Conservation (phyloP, 2,329 filamentous ascomycete species). For the Phymatotrichopsis omnivora region DNA sequence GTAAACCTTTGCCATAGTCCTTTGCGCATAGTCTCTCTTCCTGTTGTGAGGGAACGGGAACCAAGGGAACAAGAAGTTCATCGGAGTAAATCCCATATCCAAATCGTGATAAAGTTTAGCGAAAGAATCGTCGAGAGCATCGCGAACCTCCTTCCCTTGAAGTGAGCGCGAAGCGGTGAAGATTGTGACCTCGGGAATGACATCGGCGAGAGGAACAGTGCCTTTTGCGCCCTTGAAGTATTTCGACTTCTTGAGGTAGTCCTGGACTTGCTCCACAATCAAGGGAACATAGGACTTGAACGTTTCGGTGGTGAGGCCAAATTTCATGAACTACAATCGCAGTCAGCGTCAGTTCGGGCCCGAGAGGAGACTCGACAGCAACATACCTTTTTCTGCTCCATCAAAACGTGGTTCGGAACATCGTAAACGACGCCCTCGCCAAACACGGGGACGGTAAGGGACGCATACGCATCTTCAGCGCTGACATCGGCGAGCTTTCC, state of each 20-base stretch:
- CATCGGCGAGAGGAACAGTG: slow-evolving; percentile 51
- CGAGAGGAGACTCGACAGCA: background rate
- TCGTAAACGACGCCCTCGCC: slow-evolving; percentile 74
- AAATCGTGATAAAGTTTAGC: slow-evolving; percentile 70
- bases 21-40: slow-evolving; percentile 58
- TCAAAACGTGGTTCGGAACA: slow-evolving; percentile 71
- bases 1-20: slow-evolving; percentile 60
- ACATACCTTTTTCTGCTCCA: slow-evolving; percentile 74
- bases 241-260: slow-evolving; percentile 50
- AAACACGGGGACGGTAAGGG: slow-evolving; percentile 62
- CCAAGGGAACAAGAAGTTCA: slow-evolving; percentile 78
- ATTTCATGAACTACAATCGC: slow-evolving; percentile 59
- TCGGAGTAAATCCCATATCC: slow-evolving; percentile 65
- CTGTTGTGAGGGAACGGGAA: slow-evolving; percentile 66
- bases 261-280: slow-evolving; percentile 58
- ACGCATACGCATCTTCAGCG: slow-evolving; percentile 81
- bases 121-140: slow-evolving; percentile 59
- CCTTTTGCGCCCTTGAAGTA: slow-evolving; percentile 52
- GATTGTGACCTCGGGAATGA: slow-evolving; percentile 67
- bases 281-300: slow-evolving; percentile 62
- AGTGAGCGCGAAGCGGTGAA: slow-evolving; percentile 69
- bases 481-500: slow-evolving; percentile 83
- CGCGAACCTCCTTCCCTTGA: slow-evolving; percentile 65
- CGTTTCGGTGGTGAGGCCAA: slow-evolving; percentile 63
- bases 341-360: background rate